Evolutionary conservation across 2,329 filamentous ascomycete species (phyloP), one percentile per base, ranked within the genome.

Genomic region (Phyllosticta paracitricarpa): DNA sequence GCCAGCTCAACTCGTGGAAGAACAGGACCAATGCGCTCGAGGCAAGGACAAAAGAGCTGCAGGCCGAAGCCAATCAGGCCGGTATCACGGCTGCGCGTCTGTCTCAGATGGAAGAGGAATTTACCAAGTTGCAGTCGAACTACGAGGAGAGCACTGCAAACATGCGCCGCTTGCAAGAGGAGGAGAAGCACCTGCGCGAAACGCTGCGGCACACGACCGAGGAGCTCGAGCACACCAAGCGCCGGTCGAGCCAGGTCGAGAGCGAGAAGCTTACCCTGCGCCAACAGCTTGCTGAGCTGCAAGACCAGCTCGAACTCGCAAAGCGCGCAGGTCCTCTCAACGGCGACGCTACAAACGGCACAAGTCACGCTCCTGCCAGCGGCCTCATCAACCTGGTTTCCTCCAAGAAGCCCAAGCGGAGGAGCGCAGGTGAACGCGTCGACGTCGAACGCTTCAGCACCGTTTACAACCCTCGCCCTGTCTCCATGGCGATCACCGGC

Each of bases 361-460:
- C 76, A 57, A 71, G 75, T 58, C 73, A 75, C 56, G 73, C 78
- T 19, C 79, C 84, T 57, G 76, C 84, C 51, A 89, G 82, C 71
- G 92, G 91, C 52, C 84, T 99, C 64, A 97, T 99, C 82, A 99
- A 97, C 74, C 82, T 99, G 35, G 94, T 99, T 26, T 89, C 93
- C 2, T 93, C 91, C 57, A 97, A 97, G 85, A 97, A 96, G 78
- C 91, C 92, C 52, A 97, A 97, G 81, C 84, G 94, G 70, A 85
- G 94, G 66, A 97, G 93, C 73, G 92, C 91, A 62, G 93, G 91
- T 55, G 88, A 89, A 19, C 92, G 97, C 74, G 85, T 85, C 63
- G 89, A 93, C 54, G 80, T 90, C 68, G 93, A 97, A 76, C 87
- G 94, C 65, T 95, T 95, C 81, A 96, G 91, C 74, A 88, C 83